These are phyloP conservation scores for Cinnamomum chago DNA, from an alignment of 164 flowering plant species.

Conservation along the genomic window DNA sequence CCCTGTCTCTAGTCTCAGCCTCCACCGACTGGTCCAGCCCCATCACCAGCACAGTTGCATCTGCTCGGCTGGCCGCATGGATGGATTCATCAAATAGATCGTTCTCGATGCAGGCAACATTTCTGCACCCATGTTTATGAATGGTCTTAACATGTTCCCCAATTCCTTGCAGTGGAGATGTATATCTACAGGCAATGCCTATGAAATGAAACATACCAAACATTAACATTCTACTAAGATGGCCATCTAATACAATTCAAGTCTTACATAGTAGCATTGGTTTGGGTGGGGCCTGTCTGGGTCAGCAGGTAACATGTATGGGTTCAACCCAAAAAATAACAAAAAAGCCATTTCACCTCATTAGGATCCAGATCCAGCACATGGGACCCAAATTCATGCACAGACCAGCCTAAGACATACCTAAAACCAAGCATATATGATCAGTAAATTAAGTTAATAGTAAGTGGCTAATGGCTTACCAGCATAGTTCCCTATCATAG, in stretches of 20 bases:
- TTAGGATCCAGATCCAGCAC: no score
- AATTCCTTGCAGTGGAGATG: slow-evolving; percentile 72
- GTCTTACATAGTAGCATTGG: no score
- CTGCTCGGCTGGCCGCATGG: slow-evolving; percentile 61
- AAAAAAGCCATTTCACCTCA: no score
- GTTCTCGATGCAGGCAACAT: slow-evolving; percentile 49
- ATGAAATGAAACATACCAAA: not conserved
- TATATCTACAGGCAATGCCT: slow-evolving; percentile 86
- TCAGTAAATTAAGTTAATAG: not conserved
- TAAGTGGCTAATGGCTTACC: slow-evolving; percentile 26
- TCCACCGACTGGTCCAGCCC: slow-evolving; percentile 90
- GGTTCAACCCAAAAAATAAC: no score
- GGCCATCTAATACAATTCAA: no score
- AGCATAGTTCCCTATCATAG: slow-evolving; percentile 90
- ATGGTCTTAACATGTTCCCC: slow-evolving; percentile 43
- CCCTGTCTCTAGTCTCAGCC: slow-evolving; percentile 69
- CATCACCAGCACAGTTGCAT: slow-evolving; percentile 77
- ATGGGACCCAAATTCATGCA: no score
- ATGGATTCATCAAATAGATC: slow-evolving; percentile 48
- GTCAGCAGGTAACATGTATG: no score
- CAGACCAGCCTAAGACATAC: no score
- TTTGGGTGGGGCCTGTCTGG: no score
- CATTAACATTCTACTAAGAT: no score
- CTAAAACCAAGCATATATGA: no score
- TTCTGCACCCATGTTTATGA: slow-evolving; percentile 59